These are phyloP conservation scores for Vitis riparia DNA, from an alignment of 164 flowering plant genomes.

Conservation along the genomic window DNA sequence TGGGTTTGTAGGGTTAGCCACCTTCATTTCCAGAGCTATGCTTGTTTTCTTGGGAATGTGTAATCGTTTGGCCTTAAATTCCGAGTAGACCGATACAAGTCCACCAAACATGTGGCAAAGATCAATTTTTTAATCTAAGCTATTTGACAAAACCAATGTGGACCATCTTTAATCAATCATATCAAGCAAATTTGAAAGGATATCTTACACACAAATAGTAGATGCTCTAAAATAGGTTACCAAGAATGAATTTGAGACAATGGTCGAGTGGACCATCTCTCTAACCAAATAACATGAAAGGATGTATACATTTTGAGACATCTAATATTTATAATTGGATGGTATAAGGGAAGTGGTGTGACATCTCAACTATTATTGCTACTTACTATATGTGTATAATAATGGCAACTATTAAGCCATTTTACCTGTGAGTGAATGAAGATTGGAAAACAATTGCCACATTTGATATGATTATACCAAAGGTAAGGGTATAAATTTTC, in stretches of 20 bases:
- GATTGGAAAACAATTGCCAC: slow-evolving; percentile 83
- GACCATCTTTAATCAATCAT: slow-evolving; percentile 48
- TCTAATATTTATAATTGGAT: background rate
- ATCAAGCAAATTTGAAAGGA: slow-evolving; percentile 49
- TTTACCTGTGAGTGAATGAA: slow-evolving; percentile 59
- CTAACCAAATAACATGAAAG: slow-evolving; percentile 77
- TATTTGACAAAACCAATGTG: slow-evolving; percentile 43
- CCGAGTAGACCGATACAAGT: slow-evolving; percentile 42
- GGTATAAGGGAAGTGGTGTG: background rate
- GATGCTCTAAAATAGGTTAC: slow-evolving; percentile 57
- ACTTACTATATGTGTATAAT: background rate
- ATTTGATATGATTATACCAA: slow-evolving; percentile 73
- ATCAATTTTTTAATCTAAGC: slow-evolving; percentile 50
- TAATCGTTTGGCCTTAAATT: slow-evolving; percentile 90
- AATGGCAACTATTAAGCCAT: slow-evolving; percentile 73
- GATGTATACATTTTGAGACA: slow-evolving; percentile 18
- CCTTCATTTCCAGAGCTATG: no score
- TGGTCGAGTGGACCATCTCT: slow-evolving; percentile 56
- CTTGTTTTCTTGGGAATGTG: slow-evolving; percentile 87
- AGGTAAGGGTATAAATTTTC: slow-evolving; percentile 39
- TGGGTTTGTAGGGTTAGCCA: slow-evolving; percentile 53
- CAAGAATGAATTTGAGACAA: slow-evolving; percentile 39
- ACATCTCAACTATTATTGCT: background rate
- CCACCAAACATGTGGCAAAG: slow-evolving; percentile 57
- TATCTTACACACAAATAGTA: slow-evolving; percentile 71